Evolutionary conservation across 148 eudicot species (phyloP).

Genomic region (Dysphania ambrosioides): DNA sequence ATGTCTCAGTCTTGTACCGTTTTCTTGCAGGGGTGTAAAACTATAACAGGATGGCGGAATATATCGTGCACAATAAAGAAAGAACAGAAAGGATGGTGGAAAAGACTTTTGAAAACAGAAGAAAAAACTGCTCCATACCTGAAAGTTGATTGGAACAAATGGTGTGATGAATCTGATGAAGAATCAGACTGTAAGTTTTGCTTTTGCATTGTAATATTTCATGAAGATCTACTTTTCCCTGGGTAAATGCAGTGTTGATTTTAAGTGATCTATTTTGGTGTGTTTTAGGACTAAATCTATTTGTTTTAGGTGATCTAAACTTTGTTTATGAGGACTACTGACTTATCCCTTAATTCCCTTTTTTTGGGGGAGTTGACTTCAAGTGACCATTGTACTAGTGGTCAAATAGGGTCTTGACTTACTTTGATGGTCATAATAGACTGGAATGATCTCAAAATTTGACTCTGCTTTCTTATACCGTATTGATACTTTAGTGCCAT

Average conservation of each 20-base stretch:
- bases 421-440: too few relatives aligned
- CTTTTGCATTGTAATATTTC: not conserved
- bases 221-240: not conserved
- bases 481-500: too few relatives aligned
- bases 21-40: slow-evolving; percentile 58
- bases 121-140: slow-evolving; percentile 77
- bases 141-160: slow-evolving; percentile 91
- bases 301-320: not conserved
- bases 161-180: slow-evolving; percentile 89
- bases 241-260: too few relatives aligned
- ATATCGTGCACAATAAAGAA: slow-evolving; percentile 71
- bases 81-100: slow-evolving; percentile 85
- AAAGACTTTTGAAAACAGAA: slow-evolving; percentile 67
- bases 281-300: not conserved
- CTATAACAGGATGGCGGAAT: slow-evolving; percentile 64
- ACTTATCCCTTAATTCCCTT: too few relatives aligned
- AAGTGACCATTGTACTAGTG: too few relatives aligned
- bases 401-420: too few relatives aligned
- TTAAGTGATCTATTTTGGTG: not conserved
- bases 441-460: too few relatives aligned
- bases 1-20: not conserved
- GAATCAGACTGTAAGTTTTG: slow-evolving; percentile 64
- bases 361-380: too few relatives aligned
- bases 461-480: too few relatives aligned
- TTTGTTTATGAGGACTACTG: too few relatives aligned